Evolutionary conservation across 768 basidiomycete species (phyloP), one percentile per base, ranked within the genome.

Genomic region (Lactarius tabidus): DNA sequence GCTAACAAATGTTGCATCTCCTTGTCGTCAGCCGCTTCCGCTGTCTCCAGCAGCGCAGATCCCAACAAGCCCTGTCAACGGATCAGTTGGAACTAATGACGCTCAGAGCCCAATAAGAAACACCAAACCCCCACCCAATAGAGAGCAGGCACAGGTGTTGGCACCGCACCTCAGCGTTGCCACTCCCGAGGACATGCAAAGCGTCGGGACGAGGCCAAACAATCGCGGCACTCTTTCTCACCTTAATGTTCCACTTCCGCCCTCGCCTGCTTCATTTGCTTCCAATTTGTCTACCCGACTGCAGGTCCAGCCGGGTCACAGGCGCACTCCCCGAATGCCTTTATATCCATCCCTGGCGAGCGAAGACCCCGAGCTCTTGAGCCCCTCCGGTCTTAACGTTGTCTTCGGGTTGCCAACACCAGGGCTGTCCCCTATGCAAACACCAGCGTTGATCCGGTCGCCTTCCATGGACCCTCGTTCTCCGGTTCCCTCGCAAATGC

Each of bases 221-320:
- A 31, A 36, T 17, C 4, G 5, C n/a, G 41, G 6, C 23, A 48
- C 36, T 20, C 38, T 41, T 36, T 66, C 60, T 9, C 55, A 41
- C 6, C 36, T 7, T 14, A n/a, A 20, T 10, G 23, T 62, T n/a
- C 65, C 45, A 12, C 65, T 66, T 12, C 57, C 65, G 12, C 33
- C 15, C 1, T 66, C 65, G n/a, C 60, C 60, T 26, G 20, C 28
- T 18, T 20, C 51, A 0, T 66, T 59, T 7, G 26, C 33, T 8
- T 6, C 48, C 15, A 14, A 31, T 6, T 23, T 56, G 2, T 29
- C 31, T 6, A 6, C 29, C 39, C 65, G 39, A 23, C 39, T 43
- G 57, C 65, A 41, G 28, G n/a, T 17, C 48, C 65, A 66, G 35
- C 65, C 65, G 23, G 53, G 51, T 18, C 65, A 66, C 52, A 48